Evolutionary conservation across 2,329 filamentous ascomycete genomes (phyloP).

Genomic region (Ascochyta rabiei): DNA sequence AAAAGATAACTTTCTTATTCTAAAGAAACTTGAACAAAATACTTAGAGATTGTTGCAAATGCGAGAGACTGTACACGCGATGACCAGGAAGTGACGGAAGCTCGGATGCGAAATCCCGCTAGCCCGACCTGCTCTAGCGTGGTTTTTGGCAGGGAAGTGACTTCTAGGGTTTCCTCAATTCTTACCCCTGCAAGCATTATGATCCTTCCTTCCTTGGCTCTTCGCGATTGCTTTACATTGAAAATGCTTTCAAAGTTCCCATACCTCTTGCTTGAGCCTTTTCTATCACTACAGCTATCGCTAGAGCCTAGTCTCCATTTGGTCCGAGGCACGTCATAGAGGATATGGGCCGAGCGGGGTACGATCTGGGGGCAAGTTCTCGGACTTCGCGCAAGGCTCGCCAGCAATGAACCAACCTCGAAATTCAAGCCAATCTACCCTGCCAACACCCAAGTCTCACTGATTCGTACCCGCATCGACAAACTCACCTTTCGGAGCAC

Average conservation of each 20-base stretch:
- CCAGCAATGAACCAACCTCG: background rate
- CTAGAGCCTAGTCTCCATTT: slow-evolving; percentile 5
- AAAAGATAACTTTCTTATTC: too few relatives aligned
- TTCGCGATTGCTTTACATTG: too few relatives aligned
- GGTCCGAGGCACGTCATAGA: slow-evolving; percentile 11
- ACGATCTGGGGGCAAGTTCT: slow-evolving; percentile 3
- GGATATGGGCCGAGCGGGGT: slow-evolving; percentile 9
- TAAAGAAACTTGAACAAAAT: too few relatives aligned
- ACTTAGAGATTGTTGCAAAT: too few relatives aligned
- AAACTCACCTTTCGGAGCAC: background rate
- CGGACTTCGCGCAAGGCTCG: background rate
- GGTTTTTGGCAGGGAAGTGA: background rate
- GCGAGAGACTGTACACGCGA: background rate
- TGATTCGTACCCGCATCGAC: background rate
- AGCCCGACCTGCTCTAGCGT: slow-evolving; percentile 1
- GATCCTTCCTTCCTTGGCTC: background rate
- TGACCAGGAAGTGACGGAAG: background rate
- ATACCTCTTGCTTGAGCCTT: background rate
- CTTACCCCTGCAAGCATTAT: background rate
- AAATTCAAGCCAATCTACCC: too few relatives aligned
- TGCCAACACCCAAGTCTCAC: background rate
- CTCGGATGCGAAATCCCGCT: background rate
- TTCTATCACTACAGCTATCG: background rate
- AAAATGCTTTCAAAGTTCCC: too few relatives aligned
- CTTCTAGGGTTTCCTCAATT: background rate